Evolutionary conservation across 2,329 filamentous ascomycete genomes (phyloP).

Genomic region (Cadophora gregata): DNA sequence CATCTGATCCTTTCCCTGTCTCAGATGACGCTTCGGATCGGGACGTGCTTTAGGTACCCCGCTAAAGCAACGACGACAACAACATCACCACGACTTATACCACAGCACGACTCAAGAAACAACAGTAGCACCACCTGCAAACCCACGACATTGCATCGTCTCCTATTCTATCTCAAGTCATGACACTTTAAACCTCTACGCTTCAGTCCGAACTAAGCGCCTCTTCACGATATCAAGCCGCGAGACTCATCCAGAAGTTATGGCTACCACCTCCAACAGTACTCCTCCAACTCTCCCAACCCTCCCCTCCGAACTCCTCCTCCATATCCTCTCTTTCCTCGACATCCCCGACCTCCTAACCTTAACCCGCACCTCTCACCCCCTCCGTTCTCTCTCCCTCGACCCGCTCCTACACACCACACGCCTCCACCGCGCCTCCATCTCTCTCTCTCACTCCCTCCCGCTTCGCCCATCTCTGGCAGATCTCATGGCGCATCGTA

Average conservation of each 20-base stretch:
- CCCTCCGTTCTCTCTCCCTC: constrained; percentile 65
- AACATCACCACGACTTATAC: constrained; percentile 10
- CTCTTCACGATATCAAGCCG: neutral
- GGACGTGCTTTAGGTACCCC: constrained; percentile 20
- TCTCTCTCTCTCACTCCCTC: constrained; percentile 61
- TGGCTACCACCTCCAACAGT: neutral
- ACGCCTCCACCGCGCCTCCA: constrained; percentile 63
- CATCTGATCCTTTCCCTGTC: constrained; percentile 18
- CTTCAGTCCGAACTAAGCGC: neutral
- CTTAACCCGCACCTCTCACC: constrained; percentile 52
- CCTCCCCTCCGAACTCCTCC: constrained; percentile 49
- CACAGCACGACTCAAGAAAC: constrained; percentile 7
- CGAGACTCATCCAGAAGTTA: neutral
- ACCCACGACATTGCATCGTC: constrained; percentile 7
- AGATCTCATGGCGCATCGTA: constrained; percentile 67
- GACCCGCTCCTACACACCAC: constrained; percentile 69
- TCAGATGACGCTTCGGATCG: constrained; percentile 17
- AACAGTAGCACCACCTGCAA: neutral
- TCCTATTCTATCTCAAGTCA: constrained; percentile 1
- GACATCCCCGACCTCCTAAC: constrained; percentile 53
- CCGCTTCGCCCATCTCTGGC: constrained; percentile 62
- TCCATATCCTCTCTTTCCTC: constrained; percentile 51
- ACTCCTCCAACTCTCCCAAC: constrained; percentile 18
- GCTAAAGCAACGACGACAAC: constrained; percentile 21
- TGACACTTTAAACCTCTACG: constrained; percentile 8